These are phyloP conservation scores for Wickerhamomyces subpelliculosus DNA, from an alignment of 805 yeast genomes.

Conservation along the genomic window DNA sequence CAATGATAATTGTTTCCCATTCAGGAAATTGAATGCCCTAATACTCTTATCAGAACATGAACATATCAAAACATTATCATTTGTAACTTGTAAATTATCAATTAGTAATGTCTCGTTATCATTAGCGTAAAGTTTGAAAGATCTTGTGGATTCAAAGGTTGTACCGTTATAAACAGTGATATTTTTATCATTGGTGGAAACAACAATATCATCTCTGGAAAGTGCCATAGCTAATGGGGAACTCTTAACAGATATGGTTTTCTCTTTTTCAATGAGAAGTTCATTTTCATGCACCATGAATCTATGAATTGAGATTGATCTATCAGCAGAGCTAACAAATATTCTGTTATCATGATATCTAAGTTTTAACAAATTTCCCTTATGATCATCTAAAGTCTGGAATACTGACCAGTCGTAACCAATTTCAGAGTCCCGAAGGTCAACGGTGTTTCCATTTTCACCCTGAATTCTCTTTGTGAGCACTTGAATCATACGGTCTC, in stretches of 20 bases:
- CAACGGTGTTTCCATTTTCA: neutral
- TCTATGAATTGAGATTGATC: slow-evolving; percentile 50
- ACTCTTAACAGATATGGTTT: slow-evolving; percentile 42
- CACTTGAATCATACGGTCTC: slow-evolving; percentile 60
- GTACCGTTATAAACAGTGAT: slow-evolving; percentile 32
- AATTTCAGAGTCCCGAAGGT: slow-evolving; percentile 9
- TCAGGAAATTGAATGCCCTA: slow-evolving; percentile 36
- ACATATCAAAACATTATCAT: slow-evolving; percentile 27
- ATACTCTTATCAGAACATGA: slow-evolving; percentile 54
- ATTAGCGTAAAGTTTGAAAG: slow-evolving; percentile 35
- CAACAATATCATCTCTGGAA: slow-evolving; percentile 32
- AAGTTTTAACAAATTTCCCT: slow-evolving; percentile 42
- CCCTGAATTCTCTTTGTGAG: slow-evolving; percentile 22
- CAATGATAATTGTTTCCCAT: slow-evolving; percentile 40
- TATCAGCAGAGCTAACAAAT: slow-evolving; percentile 53
- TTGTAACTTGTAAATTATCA: slow-evolving; percentile 33
- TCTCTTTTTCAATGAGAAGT: slow-evolving; percentile 27
- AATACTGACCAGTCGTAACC: slow-evolving; percentile 39
- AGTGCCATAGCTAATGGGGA: slow-evolving; percentile 41
- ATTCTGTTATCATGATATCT: slow-evolving; percentile 25
- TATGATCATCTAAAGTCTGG: slow-evolving; percentile 56
- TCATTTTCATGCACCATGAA: slow-evolving; percentile 18
- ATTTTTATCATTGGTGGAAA: slow-evolving; percentile 47
- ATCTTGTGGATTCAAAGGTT: slow-evolving; percentile 26
- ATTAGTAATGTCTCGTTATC: slow-evolving; percentile 38